These are phyloP conservation scores for Cutaneotrichosporon sp. DNA, from an alignment of 1,284 basidiomycete species.

Conservation along the genomic window DNA sequence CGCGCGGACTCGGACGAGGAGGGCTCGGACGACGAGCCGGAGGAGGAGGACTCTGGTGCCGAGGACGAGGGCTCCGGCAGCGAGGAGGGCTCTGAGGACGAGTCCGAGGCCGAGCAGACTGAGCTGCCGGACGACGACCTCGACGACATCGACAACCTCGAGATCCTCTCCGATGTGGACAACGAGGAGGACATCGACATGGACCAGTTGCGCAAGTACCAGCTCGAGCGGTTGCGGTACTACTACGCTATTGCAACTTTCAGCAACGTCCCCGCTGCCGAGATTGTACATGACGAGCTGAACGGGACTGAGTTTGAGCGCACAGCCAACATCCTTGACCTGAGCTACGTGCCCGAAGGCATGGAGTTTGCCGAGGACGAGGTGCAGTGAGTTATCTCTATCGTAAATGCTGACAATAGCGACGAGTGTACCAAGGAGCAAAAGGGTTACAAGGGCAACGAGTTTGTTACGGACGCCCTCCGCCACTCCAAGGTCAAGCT, in stretches of 20 bases:
- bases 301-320: constrained; percentile 95
- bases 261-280: constrained; percentile 73
- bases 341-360: constrained; percentile 89
- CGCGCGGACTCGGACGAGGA: constrained; percentile 5
- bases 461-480: constrained; percentile 95
- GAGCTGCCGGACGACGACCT: constrained; percentile 26
- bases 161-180: constrained; percentile 42
- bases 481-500: constrained; percentile 96
- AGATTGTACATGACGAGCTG: constrained; percentile 79
- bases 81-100: constrained; percentile 25
- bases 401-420: constrained; percentile 53
- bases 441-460: constrained; percentile 74
- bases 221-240: constrained; percentile 92
- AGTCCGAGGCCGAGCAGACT: constrained; percentile 57
- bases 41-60: constrained; percentile 22
- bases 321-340: constrained; percentile 93
- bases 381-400: constrained; percentile 57
- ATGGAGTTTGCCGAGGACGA: constrained; percentile 85
- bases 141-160: constrained; percentile 36
- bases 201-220: constrained; percentile 85
- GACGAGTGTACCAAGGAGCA: constrained; percentile 75
- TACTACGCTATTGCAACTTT: constrained; percentile 96
- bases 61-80: constrained; percentile 29
- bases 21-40: constrained; percentile 27
- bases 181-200: constrained; percentile 68